Evolutionary conservation across 2,329 filamentous ascomycete species (phyloP).

Genomic region (Rhynchosporium graminicola): DNA sequence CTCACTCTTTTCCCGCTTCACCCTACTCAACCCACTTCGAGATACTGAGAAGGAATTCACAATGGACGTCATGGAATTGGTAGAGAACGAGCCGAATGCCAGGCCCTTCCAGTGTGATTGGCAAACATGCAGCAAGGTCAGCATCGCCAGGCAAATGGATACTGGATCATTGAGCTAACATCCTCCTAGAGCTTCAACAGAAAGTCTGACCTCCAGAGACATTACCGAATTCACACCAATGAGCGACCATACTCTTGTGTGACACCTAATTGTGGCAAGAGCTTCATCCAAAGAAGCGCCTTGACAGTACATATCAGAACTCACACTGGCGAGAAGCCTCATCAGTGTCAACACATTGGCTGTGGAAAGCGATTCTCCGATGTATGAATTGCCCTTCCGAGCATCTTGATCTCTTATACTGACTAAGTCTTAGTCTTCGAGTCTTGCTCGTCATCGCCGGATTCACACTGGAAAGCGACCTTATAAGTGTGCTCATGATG

Average conservation of each 20-base stretch:
- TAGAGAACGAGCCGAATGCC: conserved; percentile 62
- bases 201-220: conserved; percentile 69
- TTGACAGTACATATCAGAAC: conserved; percentile 71
- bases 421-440: conserved; percentile 38
- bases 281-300: conserved; percentile 71
- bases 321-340: conserved; percentile 71
- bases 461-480: conserved; percentile 73
- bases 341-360: conserved; percentile 64
- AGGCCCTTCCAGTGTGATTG: conserved; percentile 66
- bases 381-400: conserved; percentile 40
- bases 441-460: conserved; percentile 56
- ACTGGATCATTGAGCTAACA: conserved; percentile 18
- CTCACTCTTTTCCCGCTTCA: neutral
- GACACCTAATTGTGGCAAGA: conserved; percentile 63
- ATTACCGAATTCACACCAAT: conserved; percentile 72
- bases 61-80: conserved; percentile 67
- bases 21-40: neutral
- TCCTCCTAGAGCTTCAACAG: conserved; percentile 65
- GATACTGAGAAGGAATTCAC: conserved; percentile 14
- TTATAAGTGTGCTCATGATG: conserved; percentile 58
- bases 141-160: conserved; percentile 24
- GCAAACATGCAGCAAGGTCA: conserved; percentile 62
- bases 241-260: conserved; percentile 66
- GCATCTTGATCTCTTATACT: conserved; percentile 15
- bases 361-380: conserved; percentile 72